phyloP scores from a whole-genome alignment of 2,329 filamentous ascomycete species.

The Cordyceps cateniannulata region DNA sequence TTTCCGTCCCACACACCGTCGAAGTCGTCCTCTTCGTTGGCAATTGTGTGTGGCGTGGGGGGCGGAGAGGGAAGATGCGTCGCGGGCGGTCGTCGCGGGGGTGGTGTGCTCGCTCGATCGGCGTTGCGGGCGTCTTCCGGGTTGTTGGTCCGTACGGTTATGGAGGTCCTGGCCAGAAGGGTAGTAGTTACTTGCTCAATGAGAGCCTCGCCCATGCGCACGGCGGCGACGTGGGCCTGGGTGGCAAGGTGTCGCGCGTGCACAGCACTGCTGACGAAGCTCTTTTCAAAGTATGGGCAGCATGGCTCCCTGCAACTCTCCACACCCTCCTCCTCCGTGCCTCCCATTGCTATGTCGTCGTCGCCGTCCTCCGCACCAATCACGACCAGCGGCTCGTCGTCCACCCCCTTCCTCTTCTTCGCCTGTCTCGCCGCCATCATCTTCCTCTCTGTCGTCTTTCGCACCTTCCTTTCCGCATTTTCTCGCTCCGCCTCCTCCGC shows the following conservation, averaged over 20 bases:
- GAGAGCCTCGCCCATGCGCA: background rate
- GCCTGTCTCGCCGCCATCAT: background rate
- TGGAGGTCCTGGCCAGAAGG: too few relatives aligned
- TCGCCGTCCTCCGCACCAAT: background rate
- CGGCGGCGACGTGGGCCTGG: background rate
- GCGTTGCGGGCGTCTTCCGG: background rate
- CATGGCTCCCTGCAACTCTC: background rate
- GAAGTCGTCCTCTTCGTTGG: background rate
- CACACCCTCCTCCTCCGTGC: background rate
- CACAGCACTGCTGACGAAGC: background rate
- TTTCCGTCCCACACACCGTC: background rate
- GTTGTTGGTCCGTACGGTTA: background rate
- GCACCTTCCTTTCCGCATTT: background rate
- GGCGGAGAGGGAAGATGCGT: background rate
- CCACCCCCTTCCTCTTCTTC: background rate
- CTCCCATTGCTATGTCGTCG: too few relatives aligned
- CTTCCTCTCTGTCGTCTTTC: background rate
- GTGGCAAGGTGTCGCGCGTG: background rate
- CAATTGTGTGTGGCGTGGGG: background rate
- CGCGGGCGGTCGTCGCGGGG: background rate
- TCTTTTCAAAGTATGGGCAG: background rate
- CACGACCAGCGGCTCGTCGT: background rate
- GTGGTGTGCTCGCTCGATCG: background rate
- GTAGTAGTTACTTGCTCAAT: background rate
- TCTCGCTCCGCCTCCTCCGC: background rate